A percentile compares a stretch with the other conserved stretches of the same genome.
phyloP scores from a whole-genome alignment of 495 filamentous ascomycete genomes.

The Aspergillus cavernicola region DNA sequence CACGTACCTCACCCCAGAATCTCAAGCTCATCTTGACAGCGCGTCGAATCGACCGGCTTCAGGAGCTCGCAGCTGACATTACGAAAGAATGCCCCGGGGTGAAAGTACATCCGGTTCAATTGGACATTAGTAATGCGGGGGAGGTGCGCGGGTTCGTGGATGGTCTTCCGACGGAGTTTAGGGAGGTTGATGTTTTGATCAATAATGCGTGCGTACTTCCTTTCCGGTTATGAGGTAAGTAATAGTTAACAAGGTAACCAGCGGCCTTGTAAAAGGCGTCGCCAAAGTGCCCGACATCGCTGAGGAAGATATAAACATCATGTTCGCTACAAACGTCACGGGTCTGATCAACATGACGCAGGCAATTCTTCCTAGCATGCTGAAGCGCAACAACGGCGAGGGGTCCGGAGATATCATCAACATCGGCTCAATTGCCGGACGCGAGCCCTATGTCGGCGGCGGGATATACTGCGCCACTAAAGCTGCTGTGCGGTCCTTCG shows the following conservation, averaged over 20 bases:
- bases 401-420: conserved; percentile 1
- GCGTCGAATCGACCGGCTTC: not conserved
- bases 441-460: conserved; percentile 1
- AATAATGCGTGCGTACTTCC: not conserved
- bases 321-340: not conserved
- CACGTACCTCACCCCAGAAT: not conserved
- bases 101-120: not conserved
- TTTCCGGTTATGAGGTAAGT: no score
- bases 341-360: conserved; percentile 1
- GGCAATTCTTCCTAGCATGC: not conserved
- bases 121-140: not conserved
- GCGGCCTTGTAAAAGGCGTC: not conserved
- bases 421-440: not conserved
- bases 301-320: not conserved
- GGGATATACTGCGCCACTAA: conserved; percentile 1
- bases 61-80: not conserved
- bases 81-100: not conserved
- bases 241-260: not conserved
- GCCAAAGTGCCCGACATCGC: not conserved
- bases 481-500: not conserved
- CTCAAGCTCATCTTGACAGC: not conserved
- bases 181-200: not conserved
- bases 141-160: not conserved
- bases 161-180: not conserved
- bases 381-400: not conserved